Base-by-base conservation (phyloP, 139 green algal species). In the Penium margaritaceum region DNA sequence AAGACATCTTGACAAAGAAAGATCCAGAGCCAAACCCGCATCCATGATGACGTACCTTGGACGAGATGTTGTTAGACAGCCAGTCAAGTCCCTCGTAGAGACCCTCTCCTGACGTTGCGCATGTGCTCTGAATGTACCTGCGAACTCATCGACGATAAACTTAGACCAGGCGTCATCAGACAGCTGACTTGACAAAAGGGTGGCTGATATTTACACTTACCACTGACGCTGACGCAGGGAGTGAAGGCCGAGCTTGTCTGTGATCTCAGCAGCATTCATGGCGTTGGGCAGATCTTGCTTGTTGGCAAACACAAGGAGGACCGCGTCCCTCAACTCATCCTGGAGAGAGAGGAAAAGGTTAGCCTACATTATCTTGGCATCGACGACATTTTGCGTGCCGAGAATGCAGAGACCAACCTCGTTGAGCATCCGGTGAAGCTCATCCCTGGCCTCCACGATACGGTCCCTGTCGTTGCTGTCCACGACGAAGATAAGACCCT, bases 361-460 rank as follows among this genome's bases (percentile, higher is more conserved):
- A n/a, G n/a, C n/a, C n/a, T n/a, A n/a, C n/a, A n/a, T n/a, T n/a
- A n/a, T n/a, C n/a, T n/a, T n/a, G n/a, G n/a, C n/a, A n/a, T n/a
- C n/a, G n/a, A n/a, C n/a, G n/a, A n/a, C n/a, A n/a, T n/a, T n/a
- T n/a, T n/a, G n/a, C n/a, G n/a, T n/a, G n/a, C n/a, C n/a, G n/a
- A n/a, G n/a, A 55, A 21, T 55, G 24, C 44, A 55, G 19, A 55
- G 24, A 74, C 44, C 30, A 36, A 76, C 90, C 89, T 97, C 94
- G 84, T 97, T 97, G 35, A 98, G 83, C 94, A 98, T 98, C 44
- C 93, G 84, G 83, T 97, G 92, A 69, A 98, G 85, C 87, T 98
- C 94, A 75, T 98, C 94, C 38, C 89, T 83, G 5, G 93, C 93
- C 83, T 98, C 94, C 38, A 90, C 90, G 47, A 96, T 88, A 79